These are phyloP conservation scores for Talaromyces pinophilus DNA, from an alignment of 2,329 filamentous ascomycete species.

Conservation along the genomic window DNA sequence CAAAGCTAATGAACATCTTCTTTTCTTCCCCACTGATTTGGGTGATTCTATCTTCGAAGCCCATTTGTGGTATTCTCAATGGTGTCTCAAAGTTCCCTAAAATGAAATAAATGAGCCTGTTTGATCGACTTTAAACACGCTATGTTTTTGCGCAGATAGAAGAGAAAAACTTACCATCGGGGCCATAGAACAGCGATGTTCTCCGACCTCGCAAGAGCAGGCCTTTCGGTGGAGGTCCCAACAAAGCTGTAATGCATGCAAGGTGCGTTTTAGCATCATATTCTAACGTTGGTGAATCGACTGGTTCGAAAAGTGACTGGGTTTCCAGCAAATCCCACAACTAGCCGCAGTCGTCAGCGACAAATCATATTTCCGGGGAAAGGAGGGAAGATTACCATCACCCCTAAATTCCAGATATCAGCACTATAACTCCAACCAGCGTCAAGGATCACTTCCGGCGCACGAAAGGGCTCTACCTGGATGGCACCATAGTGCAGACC, in stretches of 20 bases:
- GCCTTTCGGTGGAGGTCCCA: not conserved
- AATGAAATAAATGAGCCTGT: not conserved
- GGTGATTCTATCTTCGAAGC: not conserved
- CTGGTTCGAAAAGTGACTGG: not conserved
- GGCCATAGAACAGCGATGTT: not conserved
- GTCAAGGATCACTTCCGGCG: slow-evolving; percentile 44
- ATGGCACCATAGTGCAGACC: slow-evolving; percentile 39
- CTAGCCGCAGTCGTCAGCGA: not conserved
- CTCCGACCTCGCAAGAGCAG: not conserved
- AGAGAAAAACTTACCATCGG: not conserved
- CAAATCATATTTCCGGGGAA: not conserved
- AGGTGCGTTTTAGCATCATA: slow-evolving; percentile 8
- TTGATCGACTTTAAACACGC: not conserved
- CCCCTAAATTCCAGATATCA: slow-evolving; percentile 47
- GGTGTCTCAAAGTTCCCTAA: not conserved
- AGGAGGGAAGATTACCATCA: slow-evolving; percentile 31
- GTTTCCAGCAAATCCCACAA: not conserved
- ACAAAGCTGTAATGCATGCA: slow-evolving; percentile 6
- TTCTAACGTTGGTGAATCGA: not conserved
- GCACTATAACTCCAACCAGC: slow-evolving; percentile 41
- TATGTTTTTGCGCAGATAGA: too few species aligned
- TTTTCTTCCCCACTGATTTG: slow-evolving; percentile 33
- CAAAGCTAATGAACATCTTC: slow-evolving; percentile 34
- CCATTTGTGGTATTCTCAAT: not conserved
- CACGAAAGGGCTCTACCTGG: slow-evolving; percentile 47